phyloP scores from a whole-genome alignment of 495 filamentous ascomycete species.

The Corynascus novoguineensis region DNA sequence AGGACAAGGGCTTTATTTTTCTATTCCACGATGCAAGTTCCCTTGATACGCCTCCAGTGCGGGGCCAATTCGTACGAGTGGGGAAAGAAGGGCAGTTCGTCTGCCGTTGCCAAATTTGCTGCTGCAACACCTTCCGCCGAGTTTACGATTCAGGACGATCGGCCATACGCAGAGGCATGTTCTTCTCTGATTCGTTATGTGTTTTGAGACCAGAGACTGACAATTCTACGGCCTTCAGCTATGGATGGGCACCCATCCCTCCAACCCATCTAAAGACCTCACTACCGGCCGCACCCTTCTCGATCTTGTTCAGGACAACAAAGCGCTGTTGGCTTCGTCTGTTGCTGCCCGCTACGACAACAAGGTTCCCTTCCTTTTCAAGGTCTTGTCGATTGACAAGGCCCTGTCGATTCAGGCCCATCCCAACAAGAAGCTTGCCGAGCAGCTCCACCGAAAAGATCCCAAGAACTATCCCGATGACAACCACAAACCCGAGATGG shows the following conservation, averaged over 20 bases:
- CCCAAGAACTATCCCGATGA: constrained; percentile 96
- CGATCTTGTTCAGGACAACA: constrained; percentile 84
- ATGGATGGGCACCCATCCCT: constrained; percentile 99
- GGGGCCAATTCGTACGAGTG: constrained; percentile 98
- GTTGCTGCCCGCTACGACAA: constrained; percentile 53
- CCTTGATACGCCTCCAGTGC: constrained; percentile 87
- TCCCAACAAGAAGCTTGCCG: constrained; percentile 95
- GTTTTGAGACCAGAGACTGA: constrained; percentile 4
- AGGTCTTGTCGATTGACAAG: constrained; percentile 89
- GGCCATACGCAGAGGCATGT: constrained; percentile 80
- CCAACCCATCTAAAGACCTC: constrained; percentile 85
- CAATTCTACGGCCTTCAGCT: constrained; percentile 50
- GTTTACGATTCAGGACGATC: constrained; percentile 72
- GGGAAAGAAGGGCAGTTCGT: constrained; percentile 85
- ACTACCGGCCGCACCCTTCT: constrained; percentile 79
- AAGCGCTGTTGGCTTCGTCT: constrained; percentile 65
- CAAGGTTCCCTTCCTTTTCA: constrained; percentile 94
- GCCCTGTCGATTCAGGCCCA: constrained; percentile 96
- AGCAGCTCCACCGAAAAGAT: constrained; percentile 77
- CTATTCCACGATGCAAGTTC: constrained; percentile 49
- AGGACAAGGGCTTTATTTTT: too few relatives aligned
- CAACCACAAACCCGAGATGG: constrained; percentile 99
- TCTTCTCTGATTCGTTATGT: background rate
- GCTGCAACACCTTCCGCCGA: constrained; percentile 65
- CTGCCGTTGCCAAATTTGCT: constrained; percentile 72